Base-by-base conservation (phyloP, 805 yeast genomes). In the Wickerhamomyces strasburgensis region DNA sequence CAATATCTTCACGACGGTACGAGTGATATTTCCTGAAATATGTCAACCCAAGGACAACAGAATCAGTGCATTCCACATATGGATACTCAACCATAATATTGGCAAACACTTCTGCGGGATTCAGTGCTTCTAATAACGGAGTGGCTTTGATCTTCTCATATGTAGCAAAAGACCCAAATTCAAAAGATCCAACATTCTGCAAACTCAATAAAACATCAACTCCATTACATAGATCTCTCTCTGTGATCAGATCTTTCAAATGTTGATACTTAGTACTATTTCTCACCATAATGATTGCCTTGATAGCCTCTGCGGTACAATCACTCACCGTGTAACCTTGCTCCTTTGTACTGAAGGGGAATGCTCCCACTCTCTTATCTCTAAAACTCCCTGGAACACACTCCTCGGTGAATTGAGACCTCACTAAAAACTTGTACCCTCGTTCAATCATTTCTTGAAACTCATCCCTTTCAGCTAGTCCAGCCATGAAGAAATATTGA, bases 61-160 rank as follows among this genome's bases (percentile, higher is more conserved):
- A 89, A 61, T 94, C 98, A 0, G 98, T 88, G 59, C 99, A 93
- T 60, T 93, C 99, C 15, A 94, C 97, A 55, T 93, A 93, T 0
- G 98, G 98, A 57, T 86, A 93, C 60, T 93, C 99, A 18, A 93
- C 95, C 99, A 93, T 93, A 41, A 93, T 93, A 50, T 93, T 89
- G 40, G 95, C 96, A 62, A 93, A 93, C 0, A 93, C 98, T 58
- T 93, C 98, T 2, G 98, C 99, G 0, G 98, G 98, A 49, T 90
- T 90, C 40, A 93, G 64, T 35, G 61, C 52, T 56, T 93, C 99
- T 41, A 93, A 54, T 27, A 77, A 42, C 11, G 87, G 77, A 0
- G 95, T 76, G 0, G 95, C 88, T 48, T 88, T 80, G 44, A 86
- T 90, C 36, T 67, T 70, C 56, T 93, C 99, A 60, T 93, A 93